These are phyloP conservation scores for Cystobasidiaceae sp. DNA, from an alignment of 1,284 basidiomycete genomes.

Conservation along the genomic window DNA sequence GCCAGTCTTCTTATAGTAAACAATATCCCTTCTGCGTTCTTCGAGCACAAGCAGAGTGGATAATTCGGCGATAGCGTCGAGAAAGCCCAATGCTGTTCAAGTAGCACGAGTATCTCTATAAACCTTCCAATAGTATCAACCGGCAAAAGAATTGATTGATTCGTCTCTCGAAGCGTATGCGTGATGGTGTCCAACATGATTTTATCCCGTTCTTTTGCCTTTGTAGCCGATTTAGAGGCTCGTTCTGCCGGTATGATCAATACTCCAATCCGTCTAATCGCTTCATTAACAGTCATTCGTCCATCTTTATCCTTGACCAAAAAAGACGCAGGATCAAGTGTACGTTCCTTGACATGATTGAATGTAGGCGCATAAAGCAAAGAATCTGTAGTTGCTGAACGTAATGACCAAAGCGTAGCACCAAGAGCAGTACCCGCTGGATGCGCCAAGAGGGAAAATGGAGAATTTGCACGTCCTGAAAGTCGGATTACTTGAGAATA, in stretches of 20 bases:
- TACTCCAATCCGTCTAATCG: conserved; percentile 78
- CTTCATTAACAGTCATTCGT: conserved; percentile 53
- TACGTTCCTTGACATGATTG: conserved; percentile 94
- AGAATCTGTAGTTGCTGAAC: conserved; percentile 84
- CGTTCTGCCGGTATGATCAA: conserved; percentile 90
- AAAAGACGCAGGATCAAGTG: conserved; percentile 89
- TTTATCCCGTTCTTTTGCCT: conserved; percentile 84
- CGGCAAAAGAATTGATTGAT: conserved; percentile 72
- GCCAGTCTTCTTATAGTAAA: conserved; percentile 19
- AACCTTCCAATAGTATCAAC: conserved; percentile 90
- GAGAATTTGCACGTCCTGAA: conserved; percentile 58
- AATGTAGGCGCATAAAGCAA: conserved; percentile 92
- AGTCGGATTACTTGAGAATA: conserved; percentile 95
- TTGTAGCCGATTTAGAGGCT: conserved; percentile 70
- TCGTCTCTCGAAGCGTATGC: conserved; percentile 47
- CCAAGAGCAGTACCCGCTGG: conserved; percentile 95
- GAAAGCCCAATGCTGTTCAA: conserved; percentile 97
- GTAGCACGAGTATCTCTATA: conserved; percentile 84
- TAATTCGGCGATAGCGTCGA: conserved; percentile 53
- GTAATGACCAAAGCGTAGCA: conserved; percentile 96
- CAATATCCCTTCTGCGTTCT: conserved; percentile 87
- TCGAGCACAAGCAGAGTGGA: conserved; percentile 86
- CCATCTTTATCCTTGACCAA: conserved; percentile 56
- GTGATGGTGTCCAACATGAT: conserved; percentile 58
- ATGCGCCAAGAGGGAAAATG: conserved; percentile 81